Evolutionary conservation across 306 rosid species (phyloP).

Genomic region (Lotus japonicus): DNA sequence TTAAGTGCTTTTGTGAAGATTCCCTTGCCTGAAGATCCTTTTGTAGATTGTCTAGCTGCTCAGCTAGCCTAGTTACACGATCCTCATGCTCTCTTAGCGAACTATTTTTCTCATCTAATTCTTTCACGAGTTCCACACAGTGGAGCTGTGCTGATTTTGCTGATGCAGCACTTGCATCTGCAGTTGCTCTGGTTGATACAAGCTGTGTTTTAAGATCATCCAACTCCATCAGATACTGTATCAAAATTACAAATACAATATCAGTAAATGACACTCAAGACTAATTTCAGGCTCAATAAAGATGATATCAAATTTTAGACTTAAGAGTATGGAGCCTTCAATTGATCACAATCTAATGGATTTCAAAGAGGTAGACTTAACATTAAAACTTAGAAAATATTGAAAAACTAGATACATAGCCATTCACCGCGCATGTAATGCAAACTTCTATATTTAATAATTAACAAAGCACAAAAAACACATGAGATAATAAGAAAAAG

Average conservation of each 20-base stretch:
- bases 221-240: slow-evolving; percentile 72
- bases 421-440: no score
- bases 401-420: neutral
- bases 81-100: slow-evolving; percentile 77
- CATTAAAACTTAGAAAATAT: neutral
- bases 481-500: no score
- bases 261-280: neutral
- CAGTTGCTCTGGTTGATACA: slow-evolving; percentile 61
- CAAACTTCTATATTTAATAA: no score
- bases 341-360: neutral
- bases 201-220: slow-evolving; percentile 71
- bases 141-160: slow-evolving; percentile 74
- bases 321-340: neutral
- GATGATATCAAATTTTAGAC: neutral
- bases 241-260: slow-evolving; percentile 12
- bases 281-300: neutral
- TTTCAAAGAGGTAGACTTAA: neutral
- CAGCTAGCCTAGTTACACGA: slow-evolving; percentile 63
- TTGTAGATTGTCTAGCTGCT: slow-evolving; percentile 73
- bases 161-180: slow-evolving; percentile 82
- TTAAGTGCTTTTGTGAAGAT: slow-evolving; percentile 85
- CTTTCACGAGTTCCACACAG: slow-evolving; percentile 65
- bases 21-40: slow-evolving; percentile 83
- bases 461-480: no score
- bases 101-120: slow-evolving; percentile 60